A percentile compares a stretch with the other conserved stretches of the same genome.
These are phyloP conservation scores for Glycine tomentella DNA, from an alignment of 306 rosid genomes.

Conservation along the genomic window DNA sequence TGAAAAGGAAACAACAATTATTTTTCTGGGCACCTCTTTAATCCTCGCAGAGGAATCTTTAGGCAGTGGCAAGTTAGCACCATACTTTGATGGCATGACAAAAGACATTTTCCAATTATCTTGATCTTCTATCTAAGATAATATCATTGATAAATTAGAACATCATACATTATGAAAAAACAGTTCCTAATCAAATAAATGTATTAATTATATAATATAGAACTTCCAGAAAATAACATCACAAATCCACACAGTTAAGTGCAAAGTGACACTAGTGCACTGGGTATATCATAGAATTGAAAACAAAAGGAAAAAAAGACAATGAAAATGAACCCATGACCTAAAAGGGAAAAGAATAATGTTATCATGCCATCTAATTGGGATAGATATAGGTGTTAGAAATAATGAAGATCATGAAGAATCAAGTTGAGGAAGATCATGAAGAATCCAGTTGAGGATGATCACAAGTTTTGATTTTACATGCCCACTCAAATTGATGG, in stretches of 20 bases:
- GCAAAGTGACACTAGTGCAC: conserved; percentile 13
- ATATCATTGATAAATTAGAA: conserved; percentile 35
- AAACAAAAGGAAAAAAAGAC: neutral
- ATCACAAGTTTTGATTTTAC: no score
- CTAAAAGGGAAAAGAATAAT: neutral
- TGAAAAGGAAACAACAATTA: conserved; percentile 87
- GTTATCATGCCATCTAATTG: neutral
- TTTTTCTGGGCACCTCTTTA: conserved; percentile 76
- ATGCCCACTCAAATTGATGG: no score
- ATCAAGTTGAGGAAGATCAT: no score
- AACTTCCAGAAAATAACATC: conserved; percentile 35
- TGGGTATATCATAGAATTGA: conserved; percentile 26
- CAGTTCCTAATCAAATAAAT: neutral
- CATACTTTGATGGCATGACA: conserved; percentile 88
- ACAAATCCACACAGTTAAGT: conserved; percentile 15
- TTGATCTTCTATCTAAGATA: conserved; percentile 67
- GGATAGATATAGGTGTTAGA: conserved; percentile 30
- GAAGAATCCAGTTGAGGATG: no score
- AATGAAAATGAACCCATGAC: conserved; percentile 1
- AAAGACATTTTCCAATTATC: conserved; percentile 93
- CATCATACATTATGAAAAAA: conserved; percentile 32
- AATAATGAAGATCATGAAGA: no score
- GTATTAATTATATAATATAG: neutral
- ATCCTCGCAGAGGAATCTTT: conserved; percentile 82
- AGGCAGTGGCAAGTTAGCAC: conserved; percentile 79